A percentile compares a stretch with the other conserved stretches of the same genome.
These are phyloP conservation scores for Pulveroboletus sp. DNA, from an alignment of 768 basidiomycete species.

Conservation along the genomic window DNA sequence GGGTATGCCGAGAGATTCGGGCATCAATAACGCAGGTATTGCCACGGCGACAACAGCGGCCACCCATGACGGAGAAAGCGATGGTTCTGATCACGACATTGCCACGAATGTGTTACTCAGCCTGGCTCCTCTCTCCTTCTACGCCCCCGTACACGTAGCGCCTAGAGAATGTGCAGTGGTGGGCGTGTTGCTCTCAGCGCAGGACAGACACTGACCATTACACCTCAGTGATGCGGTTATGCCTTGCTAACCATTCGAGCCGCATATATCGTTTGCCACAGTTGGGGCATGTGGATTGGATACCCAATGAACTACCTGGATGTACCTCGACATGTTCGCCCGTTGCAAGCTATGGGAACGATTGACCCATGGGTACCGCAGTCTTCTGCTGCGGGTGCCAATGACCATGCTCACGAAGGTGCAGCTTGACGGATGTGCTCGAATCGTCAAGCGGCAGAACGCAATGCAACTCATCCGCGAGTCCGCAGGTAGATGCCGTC, in stretches of 20 bases:
- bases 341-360: constrained; percentile 2
- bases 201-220: not conserved
- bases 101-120: too few species aligned
- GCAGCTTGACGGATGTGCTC: not conserved
- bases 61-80: not conserved
- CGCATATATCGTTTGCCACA: constrained; percentile 8
- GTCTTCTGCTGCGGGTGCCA: not conserved
- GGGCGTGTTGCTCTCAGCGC: not conserved
- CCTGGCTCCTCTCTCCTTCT: too few species aligned
- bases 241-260: constrained; percentile 1
- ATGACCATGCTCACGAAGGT: constrained; percentile 9
- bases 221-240: not conserved
- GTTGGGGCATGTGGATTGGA: not conserved
- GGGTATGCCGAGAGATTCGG: not conserved
- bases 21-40: not conserved
- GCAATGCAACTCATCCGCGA: constrained; percentile 2
- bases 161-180: not conserved
- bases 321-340: constrained; percentile 6
- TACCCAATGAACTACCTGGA: constrained; percentile 5
- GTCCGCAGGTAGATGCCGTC: not conserved
- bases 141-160: too few species aligned
- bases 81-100: not conserved
- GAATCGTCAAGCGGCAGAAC: not conserved
- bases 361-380: constrained; percentile 8
- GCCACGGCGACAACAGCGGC: too few species aligned